Base-by-base conservation (phyloP, 257 asterid species). In the Scutellaria minor region DNA sequence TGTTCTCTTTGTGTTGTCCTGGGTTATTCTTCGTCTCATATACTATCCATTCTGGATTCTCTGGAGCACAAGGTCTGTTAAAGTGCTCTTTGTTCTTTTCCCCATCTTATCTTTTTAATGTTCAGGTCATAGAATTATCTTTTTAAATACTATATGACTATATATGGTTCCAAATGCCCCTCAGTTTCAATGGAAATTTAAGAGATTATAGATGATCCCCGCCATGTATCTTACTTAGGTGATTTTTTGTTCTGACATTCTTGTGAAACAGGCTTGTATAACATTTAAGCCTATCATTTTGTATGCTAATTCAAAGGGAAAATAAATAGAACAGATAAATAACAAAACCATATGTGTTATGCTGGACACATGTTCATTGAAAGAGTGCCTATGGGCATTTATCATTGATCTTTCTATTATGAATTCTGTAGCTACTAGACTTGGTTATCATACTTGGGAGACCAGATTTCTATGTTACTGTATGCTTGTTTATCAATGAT, bases 1-100 rank as follows among this genome's bases (percentile, higher is more conserved):
- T 75, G 77, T 95, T 78, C 86, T 95, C 58, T 95, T 95, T 75
- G 96, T 86, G 76, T 68, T 95, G 76, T 95, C 99, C 20, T 95
- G 99, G 99, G 71, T 92, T 85, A 58, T 86, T 58, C 98, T 92
- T 82, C 98, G 99, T 55, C 91, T 95, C 72, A 86, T 85, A 76
- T 92, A 88, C 82, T 95, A 83, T 76, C 99, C 99, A 5, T 92
- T 95, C 75, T 95, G 98, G 98, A 74, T 95, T 69, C 89, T 95
- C 13, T 90, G 99, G 99, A 95, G 99, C 85, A 95, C 99, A 47
- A 95, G 99, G 99, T 92, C 54, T 50, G 77, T 75, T 62, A 3
- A 57, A 31, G 20, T 72, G 40, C 39, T 57, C 37, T 14, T 50
- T 51, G 11, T 41, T 54, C 57, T 46, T 45, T 68, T 1, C n/a